Conservation (phyloP, 1,284 basidiomycete species). For the Rhodotorula sp. region DNA sequence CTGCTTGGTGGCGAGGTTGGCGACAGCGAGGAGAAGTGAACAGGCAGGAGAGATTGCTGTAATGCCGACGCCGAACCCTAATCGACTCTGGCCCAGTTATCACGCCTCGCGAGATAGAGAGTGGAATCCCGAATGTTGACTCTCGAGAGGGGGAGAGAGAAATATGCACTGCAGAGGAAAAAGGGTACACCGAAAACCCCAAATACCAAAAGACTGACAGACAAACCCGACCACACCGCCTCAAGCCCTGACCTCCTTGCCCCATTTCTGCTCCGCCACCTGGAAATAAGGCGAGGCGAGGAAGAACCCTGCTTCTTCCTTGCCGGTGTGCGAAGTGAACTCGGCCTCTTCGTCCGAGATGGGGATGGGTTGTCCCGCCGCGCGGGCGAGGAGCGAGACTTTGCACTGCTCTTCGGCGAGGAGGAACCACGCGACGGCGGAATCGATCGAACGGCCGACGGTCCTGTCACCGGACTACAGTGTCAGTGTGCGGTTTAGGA, state of each 20-base stretch:
- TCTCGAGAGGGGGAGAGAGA: no score
- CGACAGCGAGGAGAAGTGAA: no score
- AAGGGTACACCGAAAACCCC: no score
- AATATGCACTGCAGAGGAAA: no score
- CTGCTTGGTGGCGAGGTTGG: no score
- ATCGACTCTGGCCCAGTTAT: no score
- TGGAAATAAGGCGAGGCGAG: constrained; percentile 27
- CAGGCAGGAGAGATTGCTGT: no score
- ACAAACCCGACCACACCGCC: neutral
- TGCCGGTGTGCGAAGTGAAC: constrained; percentile 25
- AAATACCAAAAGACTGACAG: neutral
- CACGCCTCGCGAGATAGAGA: no score
- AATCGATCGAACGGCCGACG: constrained; percentile 53
- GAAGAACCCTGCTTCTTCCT: constrained; percentile 22
- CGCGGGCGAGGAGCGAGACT: constrained; percentile 57
- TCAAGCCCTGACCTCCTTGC: constrained; percentile 1
- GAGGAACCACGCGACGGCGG: constrained; percentile 52
- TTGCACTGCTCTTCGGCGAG: constrained; percentile 55
- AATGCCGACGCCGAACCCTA: no score
- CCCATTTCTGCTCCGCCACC: constrained; percentile 1
- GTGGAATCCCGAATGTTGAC: no score
- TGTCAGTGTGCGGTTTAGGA: neutral
- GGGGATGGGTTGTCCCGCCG: constrained; percentile 45
- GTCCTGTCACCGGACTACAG: constrained; percentile 51
- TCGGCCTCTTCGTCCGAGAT: constrained; percentile 31